Evolutionary conservation across 352 stramenopile genomes (phyloP).

Genomic region (Thalassiosira livingstoniorum): DNA sequence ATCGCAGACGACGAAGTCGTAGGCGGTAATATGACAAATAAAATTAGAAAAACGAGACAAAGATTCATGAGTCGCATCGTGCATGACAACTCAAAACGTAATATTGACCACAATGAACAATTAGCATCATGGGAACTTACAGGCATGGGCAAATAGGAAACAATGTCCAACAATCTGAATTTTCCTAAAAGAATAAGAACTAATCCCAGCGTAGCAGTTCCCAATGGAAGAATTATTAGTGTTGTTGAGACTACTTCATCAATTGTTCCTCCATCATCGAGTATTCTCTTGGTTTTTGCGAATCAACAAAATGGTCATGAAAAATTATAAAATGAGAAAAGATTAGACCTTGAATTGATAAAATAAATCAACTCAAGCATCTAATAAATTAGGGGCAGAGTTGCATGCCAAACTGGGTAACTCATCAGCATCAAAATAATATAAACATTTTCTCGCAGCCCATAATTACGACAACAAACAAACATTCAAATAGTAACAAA

Average conservation of each 20-base stretch:
- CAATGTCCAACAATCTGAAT: constrained; percentile 90
- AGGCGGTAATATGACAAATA: too few species aligned
- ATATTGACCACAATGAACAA: not conserved
- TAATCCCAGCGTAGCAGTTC: constrained; percentile 88
- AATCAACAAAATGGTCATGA: not conserved
- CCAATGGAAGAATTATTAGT: constrained; percentile 89
- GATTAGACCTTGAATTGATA: not conserved
- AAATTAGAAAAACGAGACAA: too few species aligned
- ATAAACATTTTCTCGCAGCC: too few species aligned
- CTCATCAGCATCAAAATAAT: too few species aligned
- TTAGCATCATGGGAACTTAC: constrained; percentile 61
- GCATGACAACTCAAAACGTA: not conserved
- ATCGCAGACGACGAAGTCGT: too few species aligned
- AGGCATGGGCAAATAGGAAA: constrained; percentile 92
- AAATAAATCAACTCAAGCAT: not conserved
- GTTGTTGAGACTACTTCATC: constrained; percentile 86
- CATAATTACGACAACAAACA: not conserved
- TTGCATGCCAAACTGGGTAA: too few species aligned
- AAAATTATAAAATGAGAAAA: not conserved
- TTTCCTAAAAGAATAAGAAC: constrained; percentile 90
- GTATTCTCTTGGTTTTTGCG: constrained; percentile 70
- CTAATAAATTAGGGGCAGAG: too few species aligned
- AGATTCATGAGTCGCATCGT: too few species aligned
- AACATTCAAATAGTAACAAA: too few species aligned
- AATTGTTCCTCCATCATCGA: constrained; percentile 61